A percentile compares a stretch with the other conserved stretches of the same genome.
phyloP scores from a whole-genome alignment of 169 alveolate species.

The Amoebophrya sp. region DNA sequence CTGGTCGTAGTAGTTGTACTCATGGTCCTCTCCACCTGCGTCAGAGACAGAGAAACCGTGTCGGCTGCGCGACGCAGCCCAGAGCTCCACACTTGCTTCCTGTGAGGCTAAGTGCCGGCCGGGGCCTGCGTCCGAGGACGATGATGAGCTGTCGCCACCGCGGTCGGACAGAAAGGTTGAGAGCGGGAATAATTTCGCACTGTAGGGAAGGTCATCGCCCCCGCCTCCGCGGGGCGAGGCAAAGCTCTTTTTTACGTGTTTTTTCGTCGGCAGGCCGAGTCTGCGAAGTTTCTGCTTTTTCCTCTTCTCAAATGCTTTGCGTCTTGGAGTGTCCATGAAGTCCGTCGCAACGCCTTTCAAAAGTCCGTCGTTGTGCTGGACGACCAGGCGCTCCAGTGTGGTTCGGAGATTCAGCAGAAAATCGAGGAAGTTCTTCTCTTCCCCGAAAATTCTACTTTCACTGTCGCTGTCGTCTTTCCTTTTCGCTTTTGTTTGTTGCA shows the following conservation, averaged over 20 bases:
- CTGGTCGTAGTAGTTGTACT: too few species aligned
- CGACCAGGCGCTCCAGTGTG: neutral
- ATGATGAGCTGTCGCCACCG: neutral
- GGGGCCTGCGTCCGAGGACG: neutral
- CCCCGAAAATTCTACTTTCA: neutral
- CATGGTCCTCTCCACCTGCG: too few species aligned
- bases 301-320: neutral
- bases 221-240: neutral
- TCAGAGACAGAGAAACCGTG: too few species aligned
- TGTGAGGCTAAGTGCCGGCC: too few species aligned
- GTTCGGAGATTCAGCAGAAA: neutral
- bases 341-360: conserved; percentile 2
- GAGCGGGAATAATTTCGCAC: too few species aligned
- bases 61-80: neutral
- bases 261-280: neutral
- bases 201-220: neutral
- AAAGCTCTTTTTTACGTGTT: neutral
- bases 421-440: neutral
- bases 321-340: neutral
- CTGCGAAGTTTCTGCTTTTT: neutral
- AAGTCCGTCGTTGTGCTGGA: neutral
- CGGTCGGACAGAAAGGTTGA: neutral
- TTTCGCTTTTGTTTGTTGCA: neutral
- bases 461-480: neutral
- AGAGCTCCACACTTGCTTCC: neutral